Percentiles rank a stretch among this genome's conserved stretches.
Evolutionary conservation across 306 rosid species (phyloP).

Genomic region (Hippophae rhamnoides): DNA sequence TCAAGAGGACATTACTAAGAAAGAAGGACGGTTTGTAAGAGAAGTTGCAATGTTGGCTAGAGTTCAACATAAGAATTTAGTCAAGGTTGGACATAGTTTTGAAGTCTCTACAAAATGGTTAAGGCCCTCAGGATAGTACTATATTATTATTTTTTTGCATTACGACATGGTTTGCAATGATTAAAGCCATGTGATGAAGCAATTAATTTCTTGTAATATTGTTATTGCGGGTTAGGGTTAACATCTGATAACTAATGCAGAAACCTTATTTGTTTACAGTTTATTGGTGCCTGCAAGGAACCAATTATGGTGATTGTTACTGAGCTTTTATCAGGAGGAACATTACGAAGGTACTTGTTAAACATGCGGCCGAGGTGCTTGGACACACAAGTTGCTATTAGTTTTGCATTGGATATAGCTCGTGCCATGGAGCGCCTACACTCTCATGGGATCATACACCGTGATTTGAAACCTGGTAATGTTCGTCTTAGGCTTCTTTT

Average conservation of each 20-base stretch:
- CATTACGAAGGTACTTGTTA: conserved; percentile 74
- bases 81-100: conserved; percentile 43
- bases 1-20: conserved; percentile 59
- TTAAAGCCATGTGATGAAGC: no score
- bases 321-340: conserved; percentile 82
- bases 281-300: conserved; percentile 92
- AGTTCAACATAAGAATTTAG: conserved; percentile 90
- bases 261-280: conserved; percentile 43
- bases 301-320: conserved; percentile 93
- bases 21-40: conserved; percentile 74
- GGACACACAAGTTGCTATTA: conserved; percentile 67
- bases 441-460: conserved; percentile 93
- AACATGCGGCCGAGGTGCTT: conserved; percentile 77
- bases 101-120: no score
- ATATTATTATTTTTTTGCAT: conserved; percentile 13
- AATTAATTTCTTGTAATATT: neutral
- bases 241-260: conserved; percentile 19
- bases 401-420: conserved; percentile 78
- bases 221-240: conserved; percentile 21
- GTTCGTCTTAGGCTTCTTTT: conserved; percentile 8
- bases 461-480: conserved; percentile 92
- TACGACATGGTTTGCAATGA: no score
- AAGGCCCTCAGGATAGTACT: conserved; percentile 10
- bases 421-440: conserved; percentile 97
- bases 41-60: conserved; percentile 86